phyloP scores from a whole-genome alignment of 768 basidiomycete species.

The Termitomyces sp. region DNA sequence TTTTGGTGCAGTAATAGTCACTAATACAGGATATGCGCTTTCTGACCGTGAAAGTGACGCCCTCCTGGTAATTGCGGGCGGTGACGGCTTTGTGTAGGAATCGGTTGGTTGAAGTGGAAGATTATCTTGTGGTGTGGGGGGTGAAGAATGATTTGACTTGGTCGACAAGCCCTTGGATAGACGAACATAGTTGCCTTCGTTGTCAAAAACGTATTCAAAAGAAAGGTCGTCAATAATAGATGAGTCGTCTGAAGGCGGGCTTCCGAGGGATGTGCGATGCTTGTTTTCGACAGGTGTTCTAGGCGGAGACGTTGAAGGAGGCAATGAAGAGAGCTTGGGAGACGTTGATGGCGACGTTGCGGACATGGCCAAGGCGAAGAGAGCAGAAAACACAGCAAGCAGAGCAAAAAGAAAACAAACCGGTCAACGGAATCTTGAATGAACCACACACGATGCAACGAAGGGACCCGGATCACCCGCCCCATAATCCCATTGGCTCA shows the following conservation, averaged over 20 bases:
- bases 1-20: slow-evolving; percentile 24
- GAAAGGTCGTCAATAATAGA: slow-evolving; percentile 62
- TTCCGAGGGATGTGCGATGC: slow-evolving; percentile 27
- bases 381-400: slow-evolving; percentile 25
- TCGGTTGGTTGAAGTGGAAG: slow-evolving; percentile 34
- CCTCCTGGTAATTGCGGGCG: slow-evolving; percentile 41
- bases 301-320: slow-evolving; percentile 35
- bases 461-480: slow-evolving; percentile 23
- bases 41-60: slow-evolving; percentile 65
- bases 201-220: slow-evolving; percentile 60
- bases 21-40: slow-evolving; percentile 51
- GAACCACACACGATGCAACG: slow-evolving; percentile 28
- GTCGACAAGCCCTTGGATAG: slow-evolving; percentile 48
- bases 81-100: slow-evolving; percentile 31
- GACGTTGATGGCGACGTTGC: slow-evolving; percentile 16
- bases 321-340: slow-evolving; percentile 16
- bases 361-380: slow-evolving; percentile 26
- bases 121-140: slow-evolving; percentile 42
- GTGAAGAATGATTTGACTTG: slow-evolving; percentile 43
- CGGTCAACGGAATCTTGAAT: slow-evolving; percentile 4
- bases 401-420: slow-evolving; percentile 19
- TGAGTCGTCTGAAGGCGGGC: slow-evolving; percentile 53
- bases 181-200: slow-evolving; percentile 53
- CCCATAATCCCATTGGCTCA: slow-evolving; percentile 17
- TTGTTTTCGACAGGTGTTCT: slow-evolving; percentile 35